These are phyloP conservation scores for Vaccinium macrocarpon DNA, from an alignment of 148 eudicot genomes.

Conservation along the genomic window DNA sequence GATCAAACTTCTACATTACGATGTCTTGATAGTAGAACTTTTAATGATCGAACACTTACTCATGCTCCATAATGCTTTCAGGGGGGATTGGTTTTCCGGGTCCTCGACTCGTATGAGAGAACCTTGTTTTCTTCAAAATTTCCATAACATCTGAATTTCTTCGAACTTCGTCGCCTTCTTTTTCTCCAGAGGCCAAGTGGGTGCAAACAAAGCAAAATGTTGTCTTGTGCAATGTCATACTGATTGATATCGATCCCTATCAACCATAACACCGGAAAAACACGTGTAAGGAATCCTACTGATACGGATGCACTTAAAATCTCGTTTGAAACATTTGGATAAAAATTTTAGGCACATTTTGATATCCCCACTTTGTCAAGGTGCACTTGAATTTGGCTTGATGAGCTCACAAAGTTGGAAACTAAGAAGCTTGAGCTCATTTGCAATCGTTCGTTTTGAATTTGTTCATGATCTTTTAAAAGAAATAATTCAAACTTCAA, in stretches of 20 bases:
- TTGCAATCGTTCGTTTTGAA: neutral
- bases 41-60: slow-evolving; percentile 27
- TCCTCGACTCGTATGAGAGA: slow-evolving; percentile 32
- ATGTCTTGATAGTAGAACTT: neutral
- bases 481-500: neutral
- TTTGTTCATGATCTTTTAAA: too few species aligned
- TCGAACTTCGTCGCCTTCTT: slow-evolving; percentile 50
- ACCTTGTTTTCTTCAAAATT: slow-evolving; percentile 54
- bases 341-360: too few species aligned
- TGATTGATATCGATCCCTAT: slow-evolving; percentile 68
- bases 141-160: slow-evolving; percentile 58
- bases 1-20: neutral
- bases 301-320: too few species aligned
- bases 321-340: too few species aligned
- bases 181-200: slow-evolving; percentile 75
- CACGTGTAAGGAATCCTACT: too few species aligned
- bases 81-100: slow-evolving; percentile 26
- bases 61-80: slow-evolving; percentile 52
- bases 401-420: too few species aligned
- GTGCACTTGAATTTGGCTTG: too few species aligned
- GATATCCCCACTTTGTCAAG: too few species aligned
- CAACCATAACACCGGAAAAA: neutral
- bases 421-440: neutral
- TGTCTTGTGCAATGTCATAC: slow-evolving; percentile 53
- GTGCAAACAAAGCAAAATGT: slow-evolving; percentile 67